A percentile compares a stretch with the other conserved stretches of the same genome.
These are phyloP conservation scores for Parasarocladium wereldwijsianum DNA, from an alignment of 2,329 filamentous ascomycete genomes.

Conservation along the genomic window DNA sequence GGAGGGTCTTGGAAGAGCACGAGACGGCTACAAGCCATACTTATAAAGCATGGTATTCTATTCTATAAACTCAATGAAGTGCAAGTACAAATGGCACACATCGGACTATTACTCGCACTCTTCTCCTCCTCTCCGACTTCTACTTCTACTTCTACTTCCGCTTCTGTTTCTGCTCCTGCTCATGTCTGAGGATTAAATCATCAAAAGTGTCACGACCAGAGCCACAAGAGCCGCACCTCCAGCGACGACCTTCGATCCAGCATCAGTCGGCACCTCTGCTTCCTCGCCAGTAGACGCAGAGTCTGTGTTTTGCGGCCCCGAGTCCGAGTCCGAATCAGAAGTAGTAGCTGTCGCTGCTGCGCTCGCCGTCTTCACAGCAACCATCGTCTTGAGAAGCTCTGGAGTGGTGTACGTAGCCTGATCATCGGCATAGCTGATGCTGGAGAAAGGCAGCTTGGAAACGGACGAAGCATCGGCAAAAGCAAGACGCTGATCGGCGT, in stretches of 20 bases:
- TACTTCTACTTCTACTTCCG: too few species aligned
- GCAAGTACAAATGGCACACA: too few species aligned
- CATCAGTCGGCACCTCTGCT: background rate
- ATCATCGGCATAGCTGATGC: slow-evolving; percentile 11
- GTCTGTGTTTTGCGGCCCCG: background rate
- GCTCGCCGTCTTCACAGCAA: slow-evolving; percentile 11
- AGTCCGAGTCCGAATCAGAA: too few species aligned
- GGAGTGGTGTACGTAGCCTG: slow-evolving; percentile 13
- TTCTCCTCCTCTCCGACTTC: too few species aligned
- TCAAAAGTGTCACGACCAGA: background rate
- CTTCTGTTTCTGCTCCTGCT: too few species aligned
- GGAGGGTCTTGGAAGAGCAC: too few species aligned
- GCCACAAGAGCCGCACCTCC: background rate
- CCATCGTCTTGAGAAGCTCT: slow-evolving; percentile 12
- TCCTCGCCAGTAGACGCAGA: background rate
- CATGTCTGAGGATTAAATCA: slow-evolving; percentile 1
- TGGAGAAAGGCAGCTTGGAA: slow-evolving; percentile 12
- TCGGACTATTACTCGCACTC: too few species aligned
- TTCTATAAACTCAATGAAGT: too few species aligned
- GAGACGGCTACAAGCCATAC: too few species aligned
- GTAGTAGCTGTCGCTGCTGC: background rate
- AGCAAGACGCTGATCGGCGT: slow-evolving; percentile 12
- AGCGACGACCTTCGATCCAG: slow-evolving; percentile 1
- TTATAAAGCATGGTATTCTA: too few species aligned
- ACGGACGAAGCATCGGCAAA: slow-evolving; percentile 12